phyloP scores from a whole-genome alignment of 306 rosid species.

The Acmispon strigosus region DNA sequence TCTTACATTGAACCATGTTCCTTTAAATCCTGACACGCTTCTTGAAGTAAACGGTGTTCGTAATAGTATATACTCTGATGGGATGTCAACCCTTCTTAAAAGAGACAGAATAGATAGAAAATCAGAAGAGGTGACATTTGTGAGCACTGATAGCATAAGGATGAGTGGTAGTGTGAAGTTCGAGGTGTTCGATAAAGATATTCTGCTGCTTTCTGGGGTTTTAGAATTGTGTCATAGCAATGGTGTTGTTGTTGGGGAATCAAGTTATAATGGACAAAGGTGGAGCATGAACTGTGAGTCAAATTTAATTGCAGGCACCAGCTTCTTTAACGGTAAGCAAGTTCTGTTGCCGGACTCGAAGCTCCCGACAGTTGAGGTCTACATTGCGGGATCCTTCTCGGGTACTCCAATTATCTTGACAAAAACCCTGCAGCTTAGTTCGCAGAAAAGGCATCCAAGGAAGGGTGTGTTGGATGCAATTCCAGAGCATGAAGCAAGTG shows the following conservation, averaged over 20 bases:
- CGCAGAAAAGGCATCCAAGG: constrained; percentile 45
- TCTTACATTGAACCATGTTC: constrained; percentile 63
- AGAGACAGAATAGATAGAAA: constrained; percentile 69
- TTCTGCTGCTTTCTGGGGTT: constrained; percentile 56
- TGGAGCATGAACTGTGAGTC: constrained; percentile 74
- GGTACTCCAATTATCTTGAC: constrained; percentile 73
- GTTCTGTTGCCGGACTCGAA: constrained; percentile 33
- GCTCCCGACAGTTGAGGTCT: constrained; percentile 64
- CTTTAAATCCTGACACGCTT: constrained; percentile 63
- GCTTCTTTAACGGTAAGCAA: constrained; percentile 52
- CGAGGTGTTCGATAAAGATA: constrained; percentile 64
- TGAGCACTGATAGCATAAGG: constrained; percentile 76
- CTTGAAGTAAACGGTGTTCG: constrained; percentile 77
- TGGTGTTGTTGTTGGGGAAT: constrained; percentile 29
- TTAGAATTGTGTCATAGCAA: constrained; percentile 41
- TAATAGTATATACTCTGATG: constrained; percentile 50
- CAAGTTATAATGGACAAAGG: constrained; percentile 32
- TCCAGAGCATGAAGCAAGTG: constrained; percentile 57
- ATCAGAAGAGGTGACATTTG: constrained; percentile 79
- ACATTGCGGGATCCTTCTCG: constrained; percentile 64
- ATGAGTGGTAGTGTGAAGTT: constrained; percentile 70
- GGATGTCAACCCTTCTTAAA: constrained; percentile 49
- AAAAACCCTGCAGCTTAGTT: constrained; percentile 45
- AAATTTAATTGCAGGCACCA: constrained; percentile 28
- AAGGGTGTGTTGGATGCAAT: constrained; percentile 51